These are phyloP conservation scores for Clarireedia monteithiana DNA, from an alignment of 2,329 filamentous ascomycete species.

Conservation along the genomic window DNA sequence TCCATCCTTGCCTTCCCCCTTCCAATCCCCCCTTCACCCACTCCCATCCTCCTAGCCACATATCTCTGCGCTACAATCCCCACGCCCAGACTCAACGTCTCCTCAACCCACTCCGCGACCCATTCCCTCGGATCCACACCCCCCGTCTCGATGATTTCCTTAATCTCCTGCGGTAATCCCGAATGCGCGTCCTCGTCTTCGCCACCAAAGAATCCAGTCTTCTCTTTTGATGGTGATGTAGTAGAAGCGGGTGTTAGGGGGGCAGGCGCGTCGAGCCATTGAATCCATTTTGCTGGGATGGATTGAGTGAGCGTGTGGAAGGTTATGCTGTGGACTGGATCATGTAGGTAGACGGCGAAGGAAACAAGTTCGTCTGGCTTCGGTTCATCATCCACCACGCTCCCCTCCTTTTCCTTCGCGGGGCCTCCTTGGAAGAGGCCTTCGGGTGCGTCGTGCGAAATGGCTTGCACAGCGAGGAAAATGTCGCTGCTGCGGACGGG, in stretches of 20 bases:
- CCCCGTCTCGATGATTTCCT: conserved; percentile 68
- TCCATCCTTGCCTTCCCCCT: conserved; percentile 55
- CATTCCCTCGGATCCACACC: conserved; percentile 90
- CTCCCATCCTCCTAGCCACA: conserved; percentile 90
- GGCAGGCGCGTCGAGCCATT: conserved; percentile 79
- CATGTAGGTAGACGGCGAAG: conserved; percentile 74
- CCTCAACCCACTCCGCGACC: conserved; percentile 96
- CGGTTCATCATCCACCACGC: conserved; percentile 42
- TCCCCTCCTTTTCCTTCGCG: conserved; percentile 47
- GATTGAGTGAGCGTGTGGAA: conserved; percentile 78
- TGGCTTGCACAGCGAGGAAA: conserved; percentile 90
- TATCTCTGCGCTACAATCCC: conserved; percentile 91
- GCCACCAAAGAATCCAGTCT: conserved; percentile 29
- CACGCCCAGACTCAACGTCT: conserved; percentile 67
- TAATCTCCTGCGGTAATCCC: conserved; percentile 73
- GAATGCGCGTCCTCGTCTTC: conserved; percentile 34
- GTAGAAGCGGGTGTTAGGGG: conserved; percentile 42
- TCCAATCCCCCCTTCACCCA: conserved; percentile 67
- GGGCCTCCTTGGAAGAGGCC: conserved; percentile 59
- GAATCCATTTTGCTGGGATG: conserved; percentile 77
- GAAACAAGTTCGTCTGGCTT: conserved; percentile 53
- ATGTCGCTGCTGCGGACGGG: conserved; percentile 89
- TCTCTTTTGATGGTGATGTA: conserved; percentile 22
- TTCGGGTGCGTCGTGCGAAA: conserved; percentile 55
- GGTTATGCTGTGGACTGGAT: conserved; percentile 85